Evolutionary conservation across 2,329 filamentous ascomycete species (phyloP), one percentile per base, ranked within the genome.

Genomic region (Scedosporium boydii): DNA sequence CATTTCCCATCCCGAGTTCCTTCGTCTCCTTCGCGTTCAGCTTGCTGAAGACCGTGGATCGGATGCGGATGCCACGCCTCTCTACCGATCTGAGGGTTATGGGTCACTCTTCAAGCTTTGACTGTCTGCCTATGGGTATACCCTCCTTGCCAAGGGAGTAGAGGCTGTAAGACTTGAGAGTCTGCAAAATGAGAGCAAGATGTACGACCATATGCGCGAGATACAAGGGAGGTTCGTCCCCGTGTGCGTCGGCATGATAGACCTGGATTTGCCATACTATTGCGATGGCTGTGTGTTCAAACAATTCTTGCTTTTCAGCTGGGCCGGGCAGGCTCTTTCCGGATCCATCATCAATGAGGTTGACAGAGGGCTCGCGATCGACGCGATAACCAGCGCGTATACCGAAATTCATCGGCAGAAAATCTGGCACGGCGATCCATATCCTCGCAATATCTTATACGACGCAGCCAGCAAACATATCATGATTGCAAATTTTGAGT

Each of bases 141-240:
- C 71, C 51, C 67, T 77, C 21, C 69, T 77, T 2, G 73, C 74
- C 14, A 78, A 78, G 65, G 75, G 73, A 4, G 67, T 77, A 14
- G 69, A 76, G 65, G 44, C 23, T 0, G 9, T 60, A 4, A 58
- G 73, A 58, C 29, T 63, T 1, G 21, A 3, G 4, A 59, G 60
- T 34, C 65, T 77, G 3, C 65, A 62, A 18, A 64, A 74, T 58
- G 69, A 77, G 61, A 67, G 69, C 6, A 27, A 68, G 6, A 63
- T 76, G 0, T 77, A 77, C 62, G 51, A 68, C 58, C 62, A 62
- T 21, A 62, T 76, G 7, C 26, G 27, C 7, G 44, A 64, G 12
- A 66, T 76, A 46, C 69, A 77, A 63, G 74, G 74, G 18, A 67
- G 66, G 29, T 42, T 67, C 62, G 62, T 76, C 21, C 74, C 75